Evolutionary conservation across 2,329 filamentous ascomycete species (phyloP).

Genomic region (Parafenestella ontariensis): DNA sequence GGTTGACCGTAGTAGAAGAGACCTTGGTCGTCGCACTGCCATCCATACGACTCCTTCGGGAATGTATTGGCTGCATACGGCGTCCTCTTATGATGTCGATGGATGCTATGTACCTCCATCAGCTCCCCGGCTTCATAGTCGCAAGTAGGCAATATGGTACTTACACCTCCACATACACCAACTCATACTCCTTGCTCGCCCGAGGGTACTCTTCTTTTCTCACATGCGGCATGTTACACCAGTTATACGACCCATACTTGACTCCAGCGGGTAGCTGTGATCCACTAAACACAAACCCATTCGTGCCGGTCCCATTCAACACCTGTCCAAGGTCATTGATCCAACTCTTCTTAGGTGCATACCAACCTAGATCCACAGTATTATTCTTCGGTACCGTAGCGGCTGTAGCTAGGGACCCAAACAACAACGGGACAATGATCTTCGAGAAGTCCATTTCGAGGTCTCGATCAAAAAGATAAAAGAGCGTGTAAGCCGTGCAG

Average conservation of each 20-base stretch:
- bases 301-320: conserved; percentile 66
- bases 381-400: conserved; percentile 17
- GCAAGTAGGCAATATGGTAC: conserved; percentile 1
- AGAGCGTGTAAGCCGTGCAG: conserved; percentile 28
- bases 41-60: conserved; percentile 73
- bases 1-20: conserved; percentile 74
- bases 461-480: conserved; percentile 17
- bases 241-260: conserved; percentile 74
- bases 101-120: conserved; percentile 59
- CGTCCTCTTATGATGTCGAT: conserved; percentile 85
- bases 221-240: conserved; percentile 90
- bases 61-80: conserved; percentile 81
- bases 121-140: not conserved
- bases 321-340: conserved; percentile 69
- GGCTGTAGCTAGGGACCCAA: conserved; percentile 19
- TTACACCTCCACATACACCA: conserved; percentile 79
- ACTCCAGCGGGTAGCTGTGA: conserved; percentile 63
- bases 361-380: conserved; percentile 40
- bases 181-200: conserved; percentile 62
- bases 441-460: conserved; percentile 33
- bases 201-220: conserved; percentile 68
- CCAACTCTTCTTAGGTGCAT: conserved; percentile 47
- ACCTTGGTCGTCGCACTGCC: conserved; percentile 74
- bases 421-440: conserved; percentile 23
- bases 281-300: conserved; percentile 77